Evolutionary conservation across 805 yeast species (phyloP).

Genomic region (Monosporozyma solicola): DNA sequence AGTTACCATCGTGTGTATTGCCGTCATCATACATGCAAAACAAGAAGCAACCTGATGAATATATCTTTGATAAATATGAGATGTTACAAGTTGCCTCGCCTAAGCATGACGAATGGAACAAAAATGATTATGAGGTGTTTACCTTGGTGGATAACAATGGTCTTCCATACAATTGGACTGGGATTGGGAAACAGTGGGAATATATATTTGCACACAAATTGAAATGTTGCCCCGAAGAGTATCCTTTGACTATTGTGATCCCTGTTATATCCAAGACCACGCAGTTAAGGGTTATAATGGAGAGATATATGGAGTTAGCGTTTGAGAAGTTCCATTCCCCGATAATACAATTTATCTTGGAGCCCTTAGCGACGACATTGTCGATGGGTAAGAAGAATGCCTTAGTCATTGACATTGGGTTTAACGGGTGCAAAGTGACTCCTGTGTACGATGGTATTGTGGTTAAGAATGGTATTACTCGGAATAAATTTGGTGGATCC

Average conservation of each 20-base stretch:
- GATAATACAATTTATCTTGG: constrained; percentile 61
- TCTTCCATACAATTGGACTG: constrained; percentile 63
- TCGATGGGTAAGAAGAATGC: constrained; percentile 74
- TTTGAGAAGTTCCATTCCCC: constrained; percentile 72
- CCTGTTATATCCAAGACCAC: constrained; percentile 14
- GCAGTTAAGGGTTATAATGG: constrained; percentile 33
- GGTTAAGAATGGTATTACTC: constrained; percentile 53
- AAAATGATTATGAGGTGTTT: constrained; percentile 24
- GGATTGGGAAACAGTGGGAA: constrained; percentile 57
- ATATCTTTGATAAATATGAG: constrained; percentile 22
- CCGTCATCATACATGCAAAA: constrained; percentile 46
- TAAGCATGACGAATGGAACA: background rate
- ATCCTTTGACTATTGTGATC: constrained; percentile 49
- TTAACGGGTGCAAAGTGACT: constrained; percentile 58
- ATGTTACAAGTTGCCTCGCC: constrained; percentile 17
- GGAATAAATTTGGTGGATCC: constrained; percentile 77
- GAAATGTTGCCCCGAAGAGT: constrained; percentile 47
- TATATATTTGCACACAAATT: constrained; percentile 46
- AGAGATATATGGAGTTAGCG: constrained; percentile 59
- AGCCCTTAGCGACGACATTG: constrained; percentile 69
- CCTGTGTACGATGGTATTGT: constrained; percentile 72
- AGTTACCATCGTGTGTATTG: constrained; percentile 50
- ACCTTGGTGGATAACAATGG: constrained; percentile 49
- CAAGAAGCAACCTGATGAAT: constrained; percentile 14
- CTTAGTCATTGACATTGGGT: constrained; percentile 73